Percentiles rank a stretch among this genome's conserved stretches.
These are phyloP conservation scores for Xylaria venustula DNA, from an alignment of 495 filamentous ascomycete species.

Conservation along the genomic window DNA sequence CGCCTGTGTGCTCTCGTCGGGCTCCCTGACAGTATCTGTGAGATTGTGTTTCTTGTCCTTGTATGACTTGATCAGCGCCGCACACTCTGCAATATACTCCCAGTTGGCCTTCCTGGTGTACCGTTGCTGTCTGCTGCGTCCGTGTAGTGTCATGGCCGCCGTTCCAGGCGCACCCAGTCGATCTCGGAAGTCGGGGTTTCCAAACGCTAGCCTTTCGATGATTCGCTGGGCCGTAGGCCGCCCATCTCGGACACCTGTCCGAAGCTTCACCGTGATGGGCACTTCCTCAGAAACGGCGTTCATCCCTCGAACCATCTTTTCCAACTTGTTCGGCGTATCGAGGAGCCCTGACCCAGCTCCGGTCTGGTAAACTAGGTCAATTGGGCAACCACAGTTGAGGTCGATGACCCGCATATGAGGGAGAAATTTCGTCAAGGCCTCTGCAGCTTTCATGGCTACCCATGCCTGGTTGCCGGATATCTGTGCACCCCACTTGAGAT, in stretches of 20 bases:
- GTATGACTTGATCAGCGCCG: slow-evolving; percentile 76
- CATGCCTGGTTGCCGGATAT: slow-evolving; percentile 88
- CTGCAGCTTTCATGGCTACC: slow-evolving; percentile 81
- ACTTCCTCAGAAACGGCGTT: slow-evolving; percentile 83
- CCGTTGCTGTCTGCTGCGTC: slow-evolving; percentile 87
- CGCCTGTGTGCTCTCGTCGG: slow-evolving; percentile 62
- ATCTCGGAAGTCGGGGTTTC: slow-evolving; percentile 63
- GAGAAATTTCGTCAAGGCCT: slow-evolving; percentile 70
- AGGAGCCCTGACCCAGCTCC: slow-evolving; percentile 95
- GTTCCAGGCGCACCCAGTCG: slow-evolving; percentile 70
- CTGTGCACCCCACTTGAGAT: slow-evolving; percentile 86
- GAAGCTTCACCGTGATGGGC: slow-evolving; percentile 90
- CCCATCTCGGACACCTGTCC: slow-evolving; percentile 82
- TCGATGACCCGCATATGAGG: slow-evolving; percentile 86
- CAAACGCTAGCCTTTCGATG: slow-evolving; percentile 77
- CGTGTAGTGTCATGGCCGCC: slow-evolving; percentile 91
- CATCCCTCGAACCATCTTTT: slow-evolving; percentile 93
- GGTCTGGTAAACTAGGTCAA: slow-evolving; percentile 82
- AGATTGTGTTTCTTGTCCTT: slow-evolving; percentile 61
- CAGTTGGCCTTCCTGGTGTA: slow-evolving; percentile 90
- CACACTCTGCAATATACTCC: slow-evolving; percentile 87
- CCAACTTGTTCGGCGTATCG: slow-evolving; percentile 76
- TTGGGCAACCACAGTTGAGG: slow-evolving; percentile 94
- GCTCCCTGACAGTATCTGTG: slow-evolving; percentile 72
- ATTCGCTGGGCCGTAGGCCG: slow-evolving; percentile 77